Evolutionary conservation across 2,329 filamentous ascomycete genomes (phyloP).

Genomic region (Chaetoscypha palmicola): DNA sequence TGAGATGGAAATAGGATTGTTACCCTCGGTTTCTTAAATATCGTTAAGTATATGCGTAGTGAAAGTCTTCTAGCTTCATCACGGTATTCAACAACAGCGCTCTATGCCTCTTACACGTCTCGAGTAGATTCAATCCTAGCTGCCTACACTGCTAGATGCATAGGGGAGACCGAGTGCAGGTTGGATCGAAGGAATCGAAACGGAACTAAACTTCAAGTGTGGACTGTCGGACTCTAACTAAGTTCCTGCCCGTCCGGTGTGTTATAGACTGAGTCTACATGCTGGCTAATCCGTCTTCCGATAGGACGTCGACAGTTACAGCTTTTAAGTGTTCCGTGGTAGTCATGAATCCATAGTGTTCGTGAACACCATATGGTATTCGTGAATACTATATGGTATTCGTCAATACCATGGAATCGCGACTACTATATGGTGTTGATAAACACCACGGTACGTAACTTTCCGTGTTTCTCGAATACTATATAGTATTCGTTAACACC

Average conservation of each 20-base stretch:
- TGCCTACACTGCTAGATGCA: constrained; percentile 39
- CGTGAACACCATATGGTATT: too few relatives aligned
- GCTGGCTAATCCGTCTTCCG: too few relatives aligned
- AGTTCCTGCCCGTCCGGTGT: constrained; percentile 46
- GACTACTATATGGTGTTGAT: too few relatives aligned
- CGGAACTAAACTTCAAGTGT: constrained; percentile 37
- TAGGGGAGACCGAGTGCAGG: background rate
- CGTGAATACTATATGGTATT: too few relatives aligned
- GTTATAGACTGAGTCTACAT: constrained; percentile 43
- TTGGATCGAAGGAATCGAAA: background rate
- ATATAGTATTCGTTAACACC: too few relatives aligned
- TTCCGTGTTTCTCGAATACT: too few relatives aligned
- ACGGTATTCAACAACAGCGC: constrained; percentile 33
- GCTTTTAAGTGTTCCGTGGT: too few relatives aligned
- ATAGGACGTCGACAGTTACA: too few relatives aligned
- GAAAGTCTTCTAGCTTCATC: constrained; percentile 32
- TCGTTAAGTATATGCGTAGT: constrained; percentile 46
- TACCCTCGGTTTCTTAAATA: constrained; percentile 57
- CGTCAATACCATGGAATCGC: too few relatives aligned
- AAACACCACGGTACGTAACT: too few relatives aligned
- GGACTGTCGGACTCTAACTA: constrained; percentile 50
- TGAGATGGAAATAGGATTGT: too few relatives aligned
- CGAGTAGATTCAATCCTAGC: constrained; percentile 51
- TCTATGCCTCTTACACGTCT: constrained; percentile 56
- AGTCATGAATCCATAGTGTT: too few relatives aligned